phyloP scores from a whole-genome alignment of 108 stramenopile species.

The Stephanodiscus triporus region DNA sequence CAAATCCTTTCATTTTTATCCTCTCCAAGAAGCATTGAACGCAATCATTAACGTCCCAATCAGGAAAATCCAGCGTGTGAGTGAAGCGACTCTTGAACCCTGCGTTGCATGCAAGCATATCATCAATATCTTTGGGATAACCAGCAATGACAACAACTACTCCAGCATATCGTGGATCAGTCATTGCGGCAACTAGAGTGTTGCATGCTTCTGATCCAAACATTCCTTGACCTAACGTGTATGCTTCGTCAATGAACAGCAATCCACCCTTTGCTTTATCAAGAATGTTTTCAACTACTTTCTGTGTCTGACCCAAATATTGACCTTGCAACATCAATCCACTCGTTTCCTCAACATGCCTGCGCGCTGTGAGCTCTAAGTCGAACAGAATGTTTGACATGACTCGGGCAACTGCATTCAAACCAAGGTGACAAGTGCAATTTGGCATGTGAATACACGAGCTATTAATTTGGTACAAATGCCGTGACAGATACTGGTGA shows the following conservation, averaged over 20 bases:
- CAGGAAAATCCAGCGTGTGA: slow-evolving; percentile 40
- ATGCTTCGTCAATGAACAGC: slow-evolving; percentile 81
- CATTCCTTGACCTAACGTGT: slow-evolving; percentile 49
- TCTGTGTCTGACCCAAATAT: slow-evolving; percentile 44
- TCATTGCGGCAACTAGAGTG: slow-evolving; percentile 54
- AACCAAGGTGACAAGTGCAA: too few relatives aligned
- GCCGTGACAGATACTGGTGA: too few relatives aligned
- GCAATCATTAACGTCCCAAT: slow-evolving; percentile 46
- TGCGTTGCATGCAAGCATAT: slow-evolving; percentile 53
- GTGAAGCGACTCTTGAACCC: slow-evolving; percentile 61
- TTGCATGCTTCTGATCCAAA: slow-evolving; percentile 56
- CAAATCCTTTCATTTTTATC: slow-evolving; percentile 9
- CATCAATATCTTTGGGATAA: slow-evolving; percentile 53
- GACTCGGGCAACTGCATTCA: too few relatives aligned
- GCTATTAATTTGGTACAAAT: too few relatives aligned
- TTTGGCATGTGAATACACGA: too few relatives aligned
- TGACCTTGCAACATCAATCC: slow-evolving; percentile 34
- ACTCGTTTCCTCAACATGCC: slow-evolving; percentile 36
- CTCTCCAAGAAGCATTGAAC: slow-evolving; percentile 27
- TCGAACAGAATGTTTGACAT: too few relatives aligned
- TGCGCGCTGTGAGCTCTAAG: too few relatives aligned
- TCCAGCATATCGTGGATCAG: slow-evolving; percentile 43
- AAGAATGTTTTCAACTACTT: slow-evolving; percentile 45
- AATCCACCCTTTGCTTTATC: slow-evolving; percentile 65
- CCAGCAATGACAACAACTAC: slow-evolving; percentile 59